Conservation (phyloP, 176 grass and related monocot genomes). For the Bothriochloa decipiens region DNA sequence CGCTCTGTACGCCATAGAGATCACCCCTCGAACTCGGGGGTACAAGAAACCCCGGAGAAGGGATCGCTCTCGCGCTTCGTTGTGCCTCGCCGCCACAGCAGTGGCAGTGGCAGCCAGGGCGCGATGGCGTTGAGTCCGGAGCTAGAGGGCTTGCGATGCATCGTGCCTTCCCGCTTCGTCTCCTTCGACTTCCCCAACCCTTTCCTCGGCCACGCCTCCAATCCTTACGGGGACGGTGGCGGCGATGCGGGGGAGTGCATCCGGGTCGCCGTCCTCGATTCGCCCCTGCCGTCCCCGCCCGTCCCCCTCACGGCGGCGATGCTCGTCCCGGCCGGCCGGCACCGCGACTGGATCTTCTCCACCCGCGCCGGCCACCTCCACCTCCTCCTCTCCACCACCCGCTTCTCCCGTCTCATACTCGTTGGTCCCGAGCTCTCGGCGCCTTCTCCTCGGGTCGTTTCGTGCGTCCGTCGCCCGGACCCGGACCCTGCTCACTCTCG, state of each 20-base stretch:
- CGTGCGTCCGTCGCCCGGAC: slow-evolving; percentile 39
- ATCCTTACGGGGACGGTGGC: slow-evolving; percentile 36
- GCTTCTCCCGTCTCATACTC: slow-evolving; percentile 66
- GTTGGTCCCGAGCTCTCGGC: slow-evolving; percentile 48
- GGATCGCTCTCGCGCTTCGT: not conserved
- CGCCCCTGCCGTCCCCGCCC: slow-evolving; percentile 23
- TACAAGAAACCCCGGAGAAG: not conserved
- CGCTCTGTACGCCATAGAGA: not conserved
- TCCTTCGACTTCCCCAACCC: slow-evolving; percentile 78
- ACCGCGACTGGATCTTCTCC: slow-evolving; percentile 93
- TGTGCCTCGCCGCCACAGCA: slow-evolving; percentile 1
- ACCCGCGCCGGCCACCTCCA: slow-evolving; percentile 76
- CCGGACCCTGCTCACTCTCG: slow-evolving; percentile 42
- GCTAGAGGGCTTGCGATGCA: slow-evolving; percentile 46
- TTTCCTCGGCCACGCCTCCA: slow-evolving; percentile 44
- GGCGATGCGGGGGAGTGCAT: slow-evolving; percentile 43
- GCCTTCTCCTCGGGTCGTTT: slow-evolving; percentile 42
- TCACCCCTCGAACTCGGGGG: not conserved
- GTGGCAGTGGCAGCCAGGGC: not conserved
- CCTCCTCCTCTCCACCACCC: slow-evolving; percentile 62
- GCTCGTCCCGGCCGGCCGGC: slow-evolving; percentile 65
- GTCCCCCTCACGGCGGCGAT: slow-evolving; percentile 49
- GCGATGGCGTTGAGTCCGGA: slow-evolving; percentile 46
- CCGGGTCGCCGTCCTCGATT: slow-evolving; percentile 74
- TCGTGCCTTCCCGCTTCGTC: slow-evolving; percentile 70